Base-by-base conservation (phyloP, 2,329 filamentous ascomycete species). In the Kalaharituber pfeilii region DNA sequence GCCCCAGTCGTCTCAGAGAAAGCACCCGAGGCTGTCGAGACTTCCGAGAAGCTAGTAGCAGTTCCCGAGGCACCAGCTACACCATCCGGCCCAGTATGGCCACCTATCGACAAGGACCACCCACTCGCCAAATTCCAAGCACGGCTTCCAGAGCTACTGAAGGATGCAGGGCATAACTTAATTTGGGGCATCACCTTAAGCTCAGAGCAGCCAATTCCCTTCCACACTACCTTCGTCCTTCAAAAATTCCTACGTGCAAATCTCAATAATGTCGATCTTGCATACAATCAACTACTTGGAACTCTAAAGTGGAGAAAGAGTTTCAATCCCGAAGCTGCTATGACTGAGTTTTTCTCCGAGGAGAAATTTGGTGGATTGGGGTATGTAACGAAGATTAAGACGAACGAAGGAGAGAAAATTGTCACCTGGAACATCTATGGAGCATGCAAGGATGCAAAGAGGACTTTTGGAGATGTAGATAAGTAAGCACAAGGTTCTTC, bases 211-310 rank as follows among this genome's bases (percentile, higher is more conserved):
- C 65, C 66, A 42, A 63, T 70, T 39, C 75, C 86, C 63, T 74
- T 88, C 52, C 84, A 84, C 53, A 87, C 84, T 49, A 81, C 84
- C 66, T 81, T 94, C 63, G 78, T 95, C 51, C 74, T 95, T 50
- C 86, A 94, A 67, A 96, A 95, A 72, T 95, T 88, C 71, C 77
- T 96, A 54, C 85, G 88, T 62, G 89, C 88, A 66, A 95, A 95
- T 67, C 79, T 81, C 58, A 81, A 82, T 58, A 80, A 93, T 64
- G 67, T 86, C 5, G 72, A 73, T 52, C 81, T 81, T 66, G 85
- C 88, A 15, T 80, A 81, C 66, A 77, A 81, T 53, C 88, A 95
- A 71, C 77, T 96, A 45, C 73, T 72, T 56, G 80, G 82, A 64
- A 88, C 87, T 1, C 74, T 95, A 42, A 75, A 82, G 62, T 95